Conservation (phyloP, 306 rosid species). For the Acacia acuminata region DNA sequence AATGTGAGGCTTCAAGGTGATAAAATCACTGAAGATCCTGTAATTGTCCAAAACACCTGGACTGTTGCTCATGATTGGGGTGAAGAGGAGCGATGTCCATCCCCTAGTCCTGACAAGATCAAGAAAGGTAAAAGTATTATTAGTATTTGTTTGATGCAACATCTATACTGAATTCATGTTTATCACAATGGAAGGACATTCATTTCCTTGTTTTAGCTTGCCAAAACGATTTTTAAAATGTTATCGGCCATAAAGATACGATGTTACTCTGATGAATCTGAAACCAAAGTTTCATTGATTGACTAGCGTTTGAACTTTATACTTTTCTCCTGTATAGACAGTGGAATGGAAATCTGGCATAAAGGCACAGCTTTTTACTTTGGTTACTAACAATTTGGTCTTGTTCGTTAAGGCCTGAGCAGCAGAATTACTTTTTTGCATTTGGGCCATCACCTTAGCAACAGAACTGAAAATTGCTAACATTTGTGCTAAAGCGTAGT, state of each 20-base stretch:
- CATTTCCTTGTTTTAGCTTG: not conserved
- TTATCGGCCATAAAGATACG: not conserved
- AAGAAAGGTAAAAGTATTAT: constrained; percentile 59
- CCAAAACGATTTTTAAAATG: not conserved
- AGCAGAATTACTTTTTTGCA: no score
- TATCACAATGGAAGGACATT: constrained; percentile 2
- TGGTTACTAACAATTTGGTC: not conserved
- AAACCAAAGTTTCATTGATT: constrained; percentile 19
- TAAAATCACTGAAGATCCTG: constrained; percentile 92
- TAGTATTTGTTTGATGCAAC: constrained; percentile 17
- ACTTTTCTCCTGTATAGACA: constrained; percentile 11
- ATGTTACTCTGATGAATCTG: constrained; percentile 18
- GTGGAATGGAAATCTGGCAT: constrained; percentile 9
- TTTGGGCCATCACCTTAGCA: constrained; percentile 13
- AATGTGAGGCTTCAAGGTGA: constrained; percentile 97
- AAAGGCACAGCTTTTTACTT: not conserved
- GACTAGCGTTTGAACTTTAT: constrained; percentile 1
- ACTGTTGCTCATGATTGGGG: constrained; percentile 95
- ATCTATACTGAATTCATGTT: constrained; percentile 15
- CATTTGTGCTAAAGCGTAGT: constrained; percentile 11
- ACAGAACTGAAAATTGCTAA: constrained; percentile 8
- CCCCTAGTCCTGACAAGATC: constrained; percentile 69
- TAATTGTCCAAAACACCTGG: constrained; percentile 98
- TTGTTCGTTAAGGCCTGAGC: not conserved
- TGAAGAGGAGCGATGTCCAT: constrained; percentile 95